A percentile compares a stretch with the other conserved stretches of the same genome.
Evolutionary conservation across 2,329 filamentous ascomycete genomes (phyloP).

Genomic region (Fusarium sp.): DNA sequence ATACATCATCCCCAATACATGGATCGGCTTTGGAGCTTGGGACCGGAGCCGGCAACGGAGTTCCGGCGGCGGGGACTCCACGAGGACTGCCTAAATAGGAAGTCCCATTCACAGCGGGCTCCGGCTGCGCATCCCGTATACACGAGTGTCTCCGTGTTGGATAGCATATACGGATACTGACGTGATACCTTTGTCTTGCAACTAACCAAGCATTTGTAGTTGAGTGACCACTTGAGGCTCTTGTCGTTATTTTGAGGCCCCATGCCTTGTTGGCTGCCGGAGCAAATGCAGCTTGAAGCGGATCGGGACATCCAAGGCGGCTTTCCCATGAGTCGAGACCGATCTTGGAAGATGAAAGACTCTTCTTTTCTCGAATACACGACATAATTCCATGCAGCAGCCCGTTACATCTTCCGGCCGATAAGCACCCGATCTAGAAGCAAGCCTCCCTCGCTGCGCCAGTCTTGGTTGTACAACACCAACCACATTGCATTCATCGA

Average conservation of each 20-base stretch:
- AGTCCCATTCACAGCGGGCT: constrained; percentile 9
- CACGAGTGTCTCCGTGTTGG: neutral
- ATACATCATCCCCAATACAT: neutral
- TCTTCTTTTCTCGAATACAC: constrained; percentile 7
- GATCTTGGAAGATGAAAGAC: constrained; percentile 1
- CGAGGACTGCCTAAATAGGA: constrained; percentile 32
- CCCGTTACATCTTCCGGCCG: constrained; percentile 4
- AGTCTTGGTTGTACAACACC: constrained; percentile 32
- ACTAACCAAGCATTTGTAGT: neutral
- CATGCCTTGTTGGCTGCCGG: neutral
- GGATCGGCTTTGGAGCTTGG: constrained; percentile 7
- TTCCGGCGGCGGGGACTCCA: constrained; percentile 19
- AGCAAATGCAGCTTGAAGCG: constrained; percentile 5
- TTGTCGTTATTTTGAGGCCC: neutral
- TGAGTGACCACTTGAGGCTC: neutral
- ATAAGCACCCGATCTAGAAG: constrained; percentile 10
- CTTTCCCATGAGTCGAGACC: constrained; percentile 11
- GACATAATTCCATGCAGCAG: constrained; percentile 12
- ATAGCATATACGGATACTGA: constrained; percentile 11
- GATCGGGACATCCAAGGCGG: constrained; percentile 8
- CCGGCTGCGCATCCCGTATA: constrained; percentile 1
- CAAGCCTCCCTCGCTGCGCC: constrained; percentile 11
- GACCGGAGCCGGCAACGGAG: constrained; percentile 24
- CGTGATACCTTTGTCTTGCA: neutral
- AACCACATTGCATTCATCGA: constrained; percentile 17